Evolutionary conservation across 2,329 filamentous ascomycete species (phyloP), one percentile per base, ranked within the genome.

Genomic region (Stemphylium lycopersici): DNA sequence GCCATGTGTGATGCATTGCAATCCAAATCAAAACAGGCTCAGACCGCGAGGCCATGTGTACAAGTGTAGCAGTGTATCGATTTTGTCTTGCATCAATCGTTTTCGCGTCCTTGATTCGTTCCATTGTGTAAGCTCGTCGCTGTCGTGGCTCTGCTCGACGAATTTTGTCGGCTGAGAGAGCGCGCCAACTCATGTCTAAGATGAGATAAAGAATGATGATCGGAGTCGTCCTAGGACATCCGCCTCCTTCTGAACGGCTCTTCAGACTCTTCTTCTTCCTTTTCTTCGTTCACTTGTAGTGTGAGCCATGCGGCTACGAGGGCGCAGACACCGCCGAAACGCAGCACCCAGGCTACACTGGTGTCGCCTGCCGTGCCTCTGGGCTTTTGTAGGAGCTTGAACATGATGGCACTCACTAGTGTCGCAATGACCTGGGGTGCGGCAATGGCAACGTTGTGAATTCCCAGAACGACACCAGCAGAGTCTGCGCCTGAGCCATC

Each of bases 361-460:
- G 89, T 86, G 76, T 98, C 93, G 31, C 91, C 93, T 0, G 91
- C 89, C 4, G 83, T 85, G 4, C 92, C 93, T 59, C 93, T 84
- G 0, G 91, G 91, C 75, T 96, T 96, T 78, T 98, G 93, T 67
- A 93, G 84, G 36, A 88, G 79, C 69, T 86, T 88, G 79, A 98
- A 98, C 58, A 98, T 90, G 55, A 89, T 80, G 69, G 89, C 92
- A 55, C 90, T 93, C 20, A 90, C 86, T 24, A 97, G 78, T 5
- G 92, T 97, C 10, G 93, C 92, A 49, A 97, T 83, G 56, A 97
- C 93, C 72, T 98, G 93, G 1, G 93, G 93, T 4, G 91, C 87
- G 0, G 93, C 91, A 63, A 98, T 90, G 13, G 93, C 89, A 78
- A 98, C 93, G 74, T 98, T 98, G 80, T 98, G 93, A 49, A 98